These are phyloP conservation scores for Microbotryum intermedium DNA, from an alignment of 1,284 basidiomycete species.

Conservation along the genomic window DNA sequence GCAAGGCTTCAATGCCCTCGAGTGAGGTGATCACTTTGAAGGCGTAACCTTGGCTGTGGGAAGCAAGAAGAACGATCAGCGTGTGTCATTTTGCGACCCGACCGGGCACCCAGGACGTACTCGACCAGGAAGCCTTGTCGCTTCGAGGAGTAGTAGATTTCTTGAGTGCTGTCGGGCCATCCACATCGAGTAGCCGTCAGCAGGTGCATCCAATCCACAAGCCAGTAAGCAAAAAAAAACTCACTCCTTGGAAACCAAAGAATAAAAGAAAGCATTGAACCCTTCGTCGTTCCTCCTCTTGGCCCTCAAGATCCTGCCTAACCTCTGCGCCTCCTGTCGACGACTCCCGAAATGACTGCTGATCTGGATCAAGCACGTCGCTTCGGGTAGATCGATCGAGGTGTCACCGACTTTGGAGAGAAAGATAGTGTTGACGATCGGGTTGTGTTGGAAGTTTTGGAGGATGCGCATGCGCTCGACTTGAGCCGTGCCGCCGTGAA, in stretches of 20 bases:
- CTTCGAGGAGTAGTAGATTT: constrained; percentile 99
- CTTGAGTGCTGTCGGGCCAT: constrained; percentile 56
- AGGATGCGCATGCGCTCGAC: constrained; percentile 91
- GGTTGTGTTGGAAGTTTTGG: constrained; percentile 92
- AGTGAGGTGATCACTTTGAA: constrained; percentile 99
- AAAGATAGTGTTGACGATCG: constrained; percentile 96
- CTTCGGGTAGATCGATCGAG: constrained; percentile 97
- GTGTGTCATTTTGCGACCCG: not conserved
- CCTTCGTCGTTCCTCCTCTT: constrained; percentile 98
- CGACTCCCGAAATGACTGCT: constrained; percentile 99
- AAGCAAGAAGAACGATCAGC: not conserved
- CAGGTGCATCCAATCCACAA: not conserved
- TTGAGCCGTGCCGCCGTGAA: constrained; percentile 89
- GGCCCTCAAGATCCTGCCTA: constrained; percentile 90
- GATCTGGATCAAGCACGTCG: constrained; percentile 98
- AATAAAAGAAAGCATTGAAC: constrained; percentile 99
- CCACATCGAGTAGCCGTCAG: not conserved
- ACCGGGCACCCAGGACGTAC: constrained; percentile 35
- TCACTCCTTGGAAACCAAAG: constrained; percentile 85
- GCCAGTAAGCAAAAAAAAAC: not conserved
- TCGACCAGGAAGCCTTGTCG: constrained; percentile 98
- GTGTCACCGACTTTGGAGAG: constrained; percentile 99
- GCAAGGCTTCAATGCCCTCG: constrained; percentile 77
- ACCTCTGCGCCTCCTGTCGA: constrained; percentile 91
- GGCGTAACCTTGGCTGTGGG: constrained; percentile 68